Conservation (phyloP, 345 rosid genomes). For the Melastoma malabathricum region DNA sequence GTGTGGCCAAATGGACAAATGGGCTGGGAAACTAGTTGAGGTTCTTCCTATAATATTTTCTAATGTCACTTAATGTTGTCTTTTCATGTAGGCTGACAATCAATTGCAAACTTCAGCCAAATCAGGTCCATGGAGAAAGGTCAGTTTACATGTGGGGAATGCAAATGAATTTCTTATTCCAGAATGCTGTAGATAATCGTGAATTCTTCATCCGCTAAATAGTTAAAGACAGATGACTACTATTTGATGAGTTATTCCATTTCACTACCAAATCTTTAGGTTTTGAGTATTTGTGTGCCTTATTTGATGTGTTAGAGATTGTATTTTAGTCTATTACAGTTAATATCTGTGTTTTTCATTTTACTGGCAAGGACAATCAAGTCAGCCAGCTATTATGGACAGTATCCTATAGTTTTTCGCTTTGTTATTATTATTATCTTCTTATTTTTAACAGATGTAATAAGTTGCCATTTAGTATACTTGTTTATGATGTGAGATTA, state of each 20-base stretch:
- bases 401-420: no score
- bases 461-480: no score
- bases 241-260: not conserved
- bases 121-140: conserved; percentile 92
- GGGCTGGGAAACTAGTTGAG: not conserved
- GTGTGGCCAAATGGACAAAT: not conserved
- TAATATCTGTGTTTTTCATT: no score
- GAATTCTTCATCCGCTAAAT: no score
- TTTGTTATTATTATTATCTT: no score
- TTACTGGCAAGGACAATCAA: no score
- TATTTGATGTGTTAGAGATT: not conserved
- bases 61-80: conserved; percentile 6
- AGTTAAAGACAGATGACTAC: not conserved
- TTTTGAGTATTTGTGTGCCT: not conserved
- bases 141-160: conserved; percentile 10
- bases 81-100: conserved; percentile 45
- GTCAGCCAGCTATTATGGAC: no score
- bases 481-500: no score
- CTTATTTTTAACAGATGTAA: no score
- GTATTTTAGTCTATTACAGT: not conserved
- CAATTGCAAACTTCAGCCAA: conserved; percentile 36
- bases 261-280: not conserved
- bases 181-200: not conserved
- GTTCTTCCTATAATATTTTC: conserved; percentile 2
- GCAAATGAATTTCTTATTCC: conserved; percentile 1